Evolutionary conservation across 768 basidiomycete species (phyloP), one percentile per base, ranked within the genome.

Genomic region (Tylopilus sp.): DNA sequence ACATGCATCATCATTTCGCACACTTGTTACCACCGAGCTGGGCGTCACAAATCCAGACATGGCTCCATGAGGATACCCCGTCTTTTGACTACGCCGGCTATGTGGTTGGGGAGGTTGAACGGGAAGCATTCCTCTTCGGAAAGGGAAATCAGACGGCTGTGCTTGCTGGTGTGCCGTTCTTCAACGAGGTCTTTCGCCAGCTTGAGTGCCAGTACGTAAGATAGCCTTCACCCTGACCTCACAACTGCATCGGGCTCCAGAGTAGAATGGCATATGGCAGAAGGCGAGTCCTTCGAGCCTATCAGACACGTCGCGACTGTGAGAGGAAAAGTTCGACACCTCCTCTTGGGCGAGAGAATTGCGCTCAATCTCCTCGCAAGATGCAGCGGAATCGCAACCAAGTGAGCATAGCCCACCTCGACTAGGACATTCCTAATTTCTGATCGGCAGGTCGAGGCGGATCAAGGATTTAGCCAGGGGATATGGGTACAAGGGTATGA

Each of bases 21-120:
- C 79, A 98, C 66, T 77, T 98, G n/a, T 79, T 98, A 11, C 94
- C 96, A 29, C 91, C 93, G 0, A 91, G 86, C 63, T 98, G 95
- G 96, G 92, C 89, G 69, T 63, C 80, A 1, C 85, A 92, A 58
- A 80, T 98, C 48, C 73, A 79, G 3, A 74, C 67, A 14, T 99
- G 96, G 96, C 81, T 95, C 28, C 82, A 82, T 9, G 96, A 99
- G 72, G 96, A 98, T 66, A 89, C 87, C 0, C 96, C 96, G 1
- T 94, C 92, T 1, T 97, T 98, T 61, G 96, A 99, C 71, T 97
- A 92, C 59, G 95, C 89, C 34, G 96, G 96, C 3, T 96, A 89
- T 64, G 92, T 98, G 44, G 96, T 99, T 10, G 96, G 96, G 14
- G 95, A 98, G 65, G 87, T 81, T 8, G 74, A 81, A 33, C 84